Conservation (phyloP, 164 flowering plant genomes). For the Saururus chinensis region DNA sequence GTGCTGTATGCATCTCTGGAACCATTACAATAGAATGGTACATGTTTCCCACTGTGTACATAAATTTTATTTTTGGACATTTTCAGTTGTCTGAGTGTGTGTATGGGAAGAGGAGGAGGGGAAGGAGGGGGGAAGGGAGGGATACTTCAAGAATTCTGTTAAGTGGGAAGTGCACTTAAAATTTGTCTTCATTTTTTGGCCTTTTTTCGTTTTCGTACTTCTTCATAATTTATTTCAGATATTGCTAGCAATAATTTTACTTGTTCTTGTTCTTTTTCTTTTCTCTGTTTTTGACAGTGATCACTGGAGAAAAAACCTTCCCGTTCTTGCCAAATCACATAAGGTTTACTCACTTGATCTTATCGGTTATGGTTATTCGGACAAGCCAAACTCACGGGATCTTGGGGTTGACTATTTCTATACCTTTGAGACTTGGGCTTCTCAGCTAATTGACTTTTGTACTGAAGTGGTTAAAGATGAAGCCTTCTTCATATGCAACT, state of each 20-base stretch:
- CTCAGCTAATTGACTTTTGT: conserved; percentile 78
- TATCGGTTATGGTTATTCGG: conserved; percentile 94
- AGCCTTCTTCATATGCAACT: conserved; percentile 91
- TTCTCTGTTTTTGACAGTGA: conserved; percentile 39
- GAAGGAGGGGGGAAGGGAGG: no score
- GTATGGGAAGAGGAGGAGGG: no score
- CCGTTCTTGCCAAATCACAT: conserved; percentile 60
- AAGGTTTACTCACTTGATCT: conserved; percentile 86
- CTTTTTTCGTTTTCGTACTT: no score
- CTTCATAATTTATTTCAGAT: no score
- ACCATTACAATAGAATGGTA: background rate
- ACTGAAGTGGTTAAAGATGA: conserved; percentile 59
- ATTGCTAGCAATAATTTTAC: no score
- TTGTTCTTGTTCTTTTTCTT: background rate
- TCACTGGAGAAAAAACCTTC: conserved; percentile 90
- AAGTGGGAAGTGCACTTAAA: no score
- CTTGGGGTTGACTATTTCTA: conserved; percentile 52
- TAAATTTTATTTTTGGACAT: background rate
- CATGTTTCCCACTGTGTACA: background rate
- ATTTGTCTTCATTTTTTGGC: no score
- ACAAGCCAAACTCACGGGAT: conserved; percentile 84
- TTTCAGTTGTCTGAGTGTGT: background rate
- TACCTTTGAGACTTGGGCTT: conserved; percentile 92
- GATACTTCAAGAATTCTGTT: no score
- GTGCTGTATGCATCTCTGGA: background rate